Evolutionary conservation across 2,329 filamentous ascomycete genomes (phyloP).

Genomic region (Amauroascus verrucosus): DNA sequence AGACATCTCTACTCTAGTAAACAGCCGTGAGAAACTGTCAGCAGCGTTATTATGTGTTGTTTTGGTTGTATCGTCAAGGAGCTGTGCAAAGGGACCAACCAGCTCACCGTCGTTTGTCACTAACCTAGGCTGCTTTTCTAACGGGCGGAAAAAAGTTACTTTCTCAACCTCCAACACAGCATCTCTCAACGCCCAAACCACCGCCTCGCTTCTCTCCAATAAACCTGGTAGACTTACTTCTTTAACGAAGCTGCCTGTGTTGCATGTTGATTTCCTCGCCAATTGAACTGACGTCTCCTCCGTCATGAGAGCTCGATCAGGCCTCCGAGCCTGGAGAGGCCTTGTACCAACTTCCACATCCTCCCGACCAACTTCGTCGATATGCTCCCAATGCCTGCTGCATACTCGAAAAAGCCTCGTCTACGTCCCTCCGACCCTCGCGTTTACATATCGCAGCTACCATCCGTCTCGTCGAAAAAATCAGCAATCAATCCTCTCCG

Average conservation of each 20-base stretch:
- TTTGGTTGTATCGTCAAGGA: neutral
- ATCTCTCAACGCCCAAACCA: neutral
- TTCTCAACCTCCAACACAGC: conserved; percentile 4
- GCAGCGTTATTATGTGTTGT: neutral
- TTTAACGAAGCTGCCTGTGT: neutral
- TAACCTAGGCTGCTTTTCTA: neutral
- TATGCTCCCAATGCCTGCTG: conserved; percentile 35
- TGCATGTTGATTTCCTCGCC: neutral
- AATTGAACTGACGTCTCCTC: neutral
- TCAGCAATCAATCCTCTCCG: conserved; percentile 32
- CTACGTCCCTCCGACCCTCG: conserved; percentile 17
- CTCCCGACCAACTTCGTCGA: conserved; percentile 24
- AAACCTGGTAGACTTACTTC: neutral
- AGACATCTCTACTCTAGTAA: neutral
- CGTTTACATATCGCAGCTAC: conserved; percentile 29
- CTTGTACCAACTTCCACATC: conserved; percentile 8
- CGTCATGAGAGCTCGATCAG: conserved; percentile 15
- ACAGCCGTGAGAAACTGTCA: too few species aligned
- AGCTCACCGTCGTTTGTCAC: conserved; percentile 2
- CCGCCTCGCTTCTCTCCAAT: neutral
- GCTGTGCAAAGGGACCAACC: neutral
- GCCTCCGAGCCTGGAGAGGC: conserved; percentile 15
- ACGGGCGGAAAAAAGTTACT: conserved; percentile 8
- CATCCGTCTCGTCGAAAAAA: conserved; percentile 33
- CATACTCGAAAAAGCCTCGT: conserved; percentile 23